phyloP scores from a whole-genome alignment of 768 basidiomycete genomes.

The Gelatoporia subvermispora region DNA sequence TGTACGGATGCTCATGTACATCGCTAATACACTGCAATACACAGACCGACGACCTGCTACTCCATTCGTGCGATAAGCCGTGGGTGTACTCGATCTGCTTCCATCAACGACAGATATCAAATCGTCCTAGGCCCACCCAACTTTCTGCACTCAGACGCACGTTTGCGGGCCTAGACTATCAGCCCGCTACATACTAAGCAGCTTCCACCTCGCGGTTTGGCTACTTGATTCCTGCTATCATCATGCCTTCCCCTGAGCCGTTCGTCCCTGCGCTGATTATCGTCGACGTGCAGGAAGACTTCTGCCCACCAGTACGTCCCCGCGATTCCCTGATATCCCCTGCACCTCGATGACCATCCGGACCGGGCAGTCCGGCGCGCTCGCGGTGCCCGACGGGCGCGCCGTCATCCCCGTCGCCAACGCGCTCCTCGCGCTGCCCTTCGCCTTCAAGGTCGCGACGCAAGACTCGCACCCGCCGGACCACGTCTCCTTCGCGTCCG shows the following conservation, averaged over 20 bases:
- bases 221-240: not conserved
- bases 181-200: too few relatives aligned
- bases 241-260: not conserved
- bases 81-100: too few relatives aligned
- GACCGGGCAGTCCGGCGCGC: conserved; percentile 42
- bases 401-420: conserved; percentile 54
- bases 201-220: not conserved
- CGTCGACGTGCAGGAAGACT: conserved; percentile 83
- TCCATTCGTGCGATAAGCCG: too few relatives aligned
- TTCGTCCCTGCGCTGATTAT: conserved; percentile 56
- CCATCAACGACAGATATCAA: too few relatives aligned
- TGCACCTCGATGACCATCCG: not conserved
- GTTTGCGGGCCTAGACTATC: too few relatives aligned
- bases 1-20: not conserved
- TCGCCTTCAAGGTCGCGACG: conserved; percentile 46
- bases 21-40: not conserved
- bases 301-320: conserved; percentile 39
- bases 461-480: conserved; percentile 53
- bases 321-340: not conserved
- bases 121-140: too few relatives aligned
- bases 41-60: too few relatives aligned
- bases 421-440: conserved; percentile 52
- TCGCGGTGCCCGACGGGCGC: conserved; percentile 62
- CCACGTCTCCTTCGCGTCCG: conserved; percentile 71
- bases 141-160: too few relatives aligned